These are phyloP conservation scores for Termitomyces sp. DNA, from an alignment of 768 basidiomycete genomes.

Conservation along the genomic window DNA sequence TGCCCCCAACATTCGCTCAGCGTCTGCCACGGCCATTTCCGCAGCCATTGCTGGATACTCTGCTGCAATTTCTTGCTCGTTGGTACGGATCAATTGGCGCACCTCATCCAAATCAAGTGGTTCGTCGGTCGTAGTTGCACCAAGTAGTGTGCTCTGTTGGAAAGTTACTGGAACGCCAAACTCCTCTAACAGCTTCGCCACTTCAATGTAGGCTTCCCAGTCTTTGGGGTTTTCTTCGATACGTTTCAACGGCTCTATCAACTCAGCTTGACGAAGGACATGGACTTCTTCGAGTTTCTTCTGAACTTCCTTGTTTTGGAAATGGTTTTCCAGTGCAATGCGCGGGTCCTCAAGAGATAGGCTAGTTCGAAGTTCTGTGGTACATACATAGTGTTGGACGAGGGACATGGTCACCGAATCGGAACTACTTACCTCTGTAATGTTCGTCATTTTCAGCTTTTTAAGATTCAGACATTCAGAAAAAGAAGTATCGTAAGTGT, in stretches of 20 bases:
- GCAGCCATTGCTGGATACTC: conserved; percentile 1
- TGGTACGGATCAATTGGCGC: not conserved
- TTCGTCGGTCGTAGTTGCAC: not conserved
- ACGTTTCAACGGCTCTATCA: not conserved
- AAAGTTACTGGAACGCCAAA: not conserved
- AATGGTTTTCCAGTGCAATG: not conserved
- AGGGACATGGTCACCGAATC: not conserved
- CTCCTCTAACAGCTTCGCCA: not conserved
- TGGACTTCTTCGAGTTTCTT: not conserved
- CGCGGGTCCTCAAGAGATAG: not conserved
- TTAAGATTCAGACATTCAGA: not conserved
- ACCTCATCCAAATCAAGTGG: not conserved
- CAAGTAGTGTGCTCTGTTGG: not conserved
- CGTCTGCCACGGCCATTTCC: conserved; percentile 1
- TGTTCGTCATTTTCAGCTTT: not conserved
- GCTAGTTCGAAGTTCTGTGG: not conserved
- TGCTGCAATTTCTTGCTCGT: not conserved
- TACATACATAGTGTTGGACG: not conserved
- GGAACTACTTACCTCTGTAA: not conserved
- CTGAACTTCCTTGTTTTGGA: not conserved
- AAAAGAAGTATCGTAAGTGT: not conserved
- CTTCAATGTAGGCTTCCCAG: not conserved
- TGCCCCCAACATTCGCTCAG: no score
- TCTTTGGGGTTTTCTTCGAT: not conserved
- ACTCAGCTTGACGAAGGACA: not conserved